Percentiles rank a stretch among this genome's conserved stretches.
Conservation (phyloP, 176 grass and related monocot genomes). For the Ensete ventricosum region DNA sequence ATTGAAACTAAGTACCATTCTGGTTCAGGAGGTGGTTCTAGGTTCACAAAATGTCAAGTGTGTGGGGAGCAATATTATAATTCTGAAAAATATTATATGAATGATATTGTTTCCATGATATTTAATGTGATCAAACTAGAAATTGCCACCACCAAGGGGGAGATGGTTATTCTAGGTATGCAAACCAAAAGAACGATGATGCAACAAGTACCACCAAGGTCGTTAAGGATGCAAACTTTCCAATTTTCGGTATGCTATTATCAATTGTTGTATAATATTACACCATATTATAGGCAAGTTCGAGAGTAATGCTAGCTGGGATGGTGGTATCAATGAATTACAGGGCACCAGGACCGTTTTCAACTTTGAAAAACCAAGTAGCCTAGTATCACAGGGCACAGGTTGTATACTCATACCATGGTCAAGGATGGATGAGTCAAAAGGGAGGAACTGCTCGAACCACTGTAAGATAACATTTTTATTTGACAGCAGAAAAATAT, state of each 20-base stretch:
- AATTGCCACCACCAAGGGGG: too few species aligned
- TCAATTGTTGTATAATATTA: neutral
- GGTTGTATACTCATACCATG: too few species aligned
- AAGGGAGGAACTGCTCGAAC: constrained; percentile 58
- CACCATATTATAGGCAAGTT: constrained; percentile 45
- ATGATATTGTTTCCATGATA: too few species aligned
- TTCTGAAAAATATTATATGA: too few species aligned
- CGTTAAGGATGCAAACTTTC: constrained; percentile 39
- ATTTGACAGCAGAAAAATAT: constrained; percentile 40
- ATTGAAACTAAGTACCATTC: too few species aligned
- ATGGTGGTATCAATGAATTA: constrained; percentile 16
- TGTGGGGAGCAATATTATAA: too few species aligned
- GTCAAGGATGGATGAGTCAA: constrained; percentile 10
- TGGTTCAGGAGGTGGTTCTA: too few species aligned
- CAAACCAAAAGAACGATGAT: constrained; percentile 18
- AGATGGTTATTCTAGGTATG: too few species aligned
- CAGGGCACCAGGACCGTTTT: neutral
- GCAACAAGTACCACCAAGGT: constrained; percentile 59
- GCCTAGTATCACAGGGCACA: too few species aligned
- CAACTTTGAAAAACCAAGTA: too few species aligned
- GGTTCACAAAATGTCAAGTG: too few species aligned
- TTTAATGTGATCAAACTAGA: too few species aligned
- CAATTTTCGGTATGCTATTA: constrained; percentile 33
- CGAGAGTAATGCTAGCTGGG: constrained; percentile 34
- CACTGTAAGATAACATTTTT: constrained; percentile 29